Conservation (phyloP, 441 rosid genomes). For the Isatis lusitanica region DNA sequence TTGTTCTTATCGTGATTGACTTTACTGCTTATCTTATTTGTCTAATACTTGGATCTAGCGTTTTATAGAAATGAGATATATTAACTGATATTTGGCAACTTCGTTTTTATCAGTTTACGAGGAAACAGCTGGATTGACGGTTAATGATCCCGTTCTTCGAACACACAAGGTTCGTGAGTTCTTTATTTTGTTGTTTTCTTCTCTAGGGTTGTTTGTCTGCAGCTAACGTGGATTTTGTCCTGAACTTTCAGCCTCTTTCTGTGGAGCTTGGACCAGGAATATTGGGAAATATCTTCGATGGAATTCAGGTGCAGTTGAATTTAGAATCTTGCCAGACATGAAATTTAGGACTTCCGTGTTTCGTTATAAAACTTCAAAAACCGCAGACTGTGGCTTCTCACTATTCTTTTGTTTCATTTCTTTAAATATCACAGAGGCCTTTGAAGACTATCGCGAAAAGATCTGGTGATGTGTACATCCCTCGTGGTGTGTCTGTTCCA, state of each 20-base stretch:
- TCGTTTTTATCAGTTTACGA: conserved; percentile 69
- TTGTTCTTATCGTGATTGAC: conserved; percentile 6
- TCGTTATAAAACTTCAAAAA: conserved; percentile 7
- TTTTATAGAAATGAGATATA: not conserved
- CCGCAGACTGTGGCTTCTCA: conserved; percentile 20
- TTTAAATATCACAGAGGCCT: conserved; percentile 65
- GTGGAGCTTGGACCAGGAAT: conserved; percentile 99
- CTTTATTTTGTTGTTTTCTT: not conserved
- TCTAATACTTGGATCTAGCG: not conserved
- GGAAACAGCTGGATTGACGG: conserved; percentile 94
- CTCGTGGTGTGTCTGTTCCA: conserved; percentile 98
- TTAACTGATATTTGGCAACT: not conserved
- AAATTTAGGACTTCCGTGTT: not conserved
- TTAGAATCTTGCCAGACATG: conserved; percentile 16
- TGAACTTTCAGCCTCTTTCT: conserved; percentile 80
- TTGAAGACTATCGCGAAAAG: conserved; percentile 90
- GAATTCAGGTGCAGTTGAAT: conserved; percentile 77
- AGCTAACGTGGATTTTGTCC: conserved; percentile 20
- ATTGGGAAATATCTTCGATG: conserved; percentile 96
- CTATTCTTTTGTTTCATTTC: conserved; percentile 16
- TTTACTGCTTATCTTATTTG: not conserved
- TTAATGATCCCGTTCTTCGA: conserved; percentile 93
- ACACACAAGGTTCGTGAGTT: conserved; percentile 66
- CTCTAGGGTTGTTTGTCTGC: not conserved
- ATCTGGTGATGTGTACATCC: conserved; percentile 98